Base-by-base conservation (phyloP, 1,139 yeast species). In the Candida smagusa region DNA sequence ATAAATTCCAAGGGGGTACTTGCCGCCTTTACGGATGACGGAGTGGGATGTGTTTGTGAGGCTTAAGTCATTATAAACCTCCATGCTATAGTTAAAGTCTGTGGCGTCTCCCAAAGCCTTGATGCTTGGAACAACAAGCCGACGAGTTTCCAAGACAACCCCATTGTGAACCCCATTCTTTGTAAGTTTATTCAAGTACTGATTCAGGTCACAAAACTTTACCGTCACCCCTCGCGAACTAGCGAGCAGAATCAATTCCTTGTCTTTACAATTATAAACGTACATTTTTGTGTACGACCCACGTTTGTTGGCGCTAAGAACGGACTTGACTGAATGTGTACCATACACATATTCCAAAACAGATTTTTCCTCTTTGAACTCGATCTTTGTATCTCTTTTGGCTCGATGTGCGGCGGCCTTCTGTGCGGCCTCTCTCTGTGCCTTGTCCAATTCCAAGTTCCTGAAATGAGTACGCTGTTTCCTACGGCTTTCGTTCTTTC, bases 141-240 rank as follows among this genome's bases (percentile, higher is more conserved):
- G 82, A 45, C 77, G 74, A 0, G 90, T 74, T 51, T 84, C 88
- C 35, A 87, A 55, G 0, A 84, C 92, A 22, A 82, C 72, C 7
- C 95, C 94, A 57, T 89, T 89, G 60, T 89, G 96, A 9, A 86
- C 88, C 2, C 82, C 92, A 50, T 81, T 77, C 29, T 75, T 70
- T 23, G 88, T 74, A 47, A 87, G 55, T 7, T 66, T 56, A 50
- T 84, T 83, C 47, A 89, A 60, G 25, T 76, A 80, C 47, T 75
- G 77, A 50, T 78, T 80, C 33, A 72, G 60, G 3, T 68, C 70
- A 22, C 67, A 71, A 23, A 58, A 58, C 33, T 65, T 70, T 2
- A 76, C 56, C 32, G 63, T 61, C 4, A 82, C 56, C 0, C 78
- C 76, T 36, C 51, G 54, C n/a, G 39, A 28, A 36, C 67, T 62